Percentiles rank a stretch among this genome's conserved stretches.
Conservation (phyloP, 148 eudicot genomes). For the Hydrangea macrophylla region DNA sequence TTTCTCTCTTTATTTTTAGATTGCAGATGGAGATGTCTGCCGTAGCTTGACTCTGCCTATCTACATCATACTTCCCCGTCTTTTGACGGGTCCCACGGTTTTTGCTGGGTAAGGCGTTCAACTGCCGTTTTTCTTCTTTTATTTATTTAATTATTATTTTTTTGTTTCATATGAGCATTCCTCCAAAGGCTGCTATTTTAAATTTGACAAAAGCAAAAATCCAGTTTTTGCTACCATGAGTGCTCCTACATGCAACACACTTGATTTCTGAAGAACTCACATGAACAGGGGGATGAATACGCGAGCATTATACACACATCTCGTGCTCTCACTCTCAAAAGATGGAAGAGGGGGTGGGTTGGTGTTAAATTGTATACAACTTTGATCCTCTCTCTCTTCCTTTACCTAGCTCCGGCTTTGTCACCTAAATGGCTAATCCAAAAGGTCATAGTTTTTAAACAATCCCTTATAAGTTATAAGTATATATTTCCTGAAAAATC, state of each 20-base stretch:
- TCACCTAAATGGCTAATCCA: no score
- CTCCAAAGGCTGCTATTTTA: background rate
- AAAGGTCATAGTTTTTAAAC: no score
- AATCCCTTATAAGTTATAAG: no score
- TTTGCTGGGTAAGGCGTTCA: constrained; percentile 66
- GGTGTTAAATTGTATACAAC: no score
- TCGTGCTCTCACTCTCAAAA: no score
- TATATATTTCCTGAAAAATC: no score
- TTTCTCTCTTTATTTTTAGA: constrained; percentile 28
- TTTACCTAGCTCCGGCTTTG: background rate
- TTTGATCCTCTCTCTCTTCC: background rate
- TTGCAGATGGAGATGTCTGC: constrained; percentile 85
- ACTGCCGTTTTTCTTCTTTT: background rate
- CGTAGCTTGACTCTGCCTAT: constrained; percentile 56
- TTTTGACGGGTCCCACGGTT: constrained; percentile 62
- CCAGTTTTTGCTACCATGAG: background rate
- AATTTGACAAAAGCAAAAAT: background rate
- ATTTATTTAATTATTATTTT: background rate
- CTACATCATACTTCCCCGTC: constrained; percentile 73
- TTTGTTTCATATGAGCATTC: background rate
- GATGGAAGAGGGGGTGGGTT: no score
- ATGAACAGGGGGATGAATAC: no score
- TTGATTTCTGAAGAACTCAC: background rate
- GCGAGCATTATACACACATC: no score
- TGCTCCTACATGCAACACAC: background rate